Conservation (phyloP, 2,329 filamentous ascomycete species). For the Paecilomyces variotii region DNA sequence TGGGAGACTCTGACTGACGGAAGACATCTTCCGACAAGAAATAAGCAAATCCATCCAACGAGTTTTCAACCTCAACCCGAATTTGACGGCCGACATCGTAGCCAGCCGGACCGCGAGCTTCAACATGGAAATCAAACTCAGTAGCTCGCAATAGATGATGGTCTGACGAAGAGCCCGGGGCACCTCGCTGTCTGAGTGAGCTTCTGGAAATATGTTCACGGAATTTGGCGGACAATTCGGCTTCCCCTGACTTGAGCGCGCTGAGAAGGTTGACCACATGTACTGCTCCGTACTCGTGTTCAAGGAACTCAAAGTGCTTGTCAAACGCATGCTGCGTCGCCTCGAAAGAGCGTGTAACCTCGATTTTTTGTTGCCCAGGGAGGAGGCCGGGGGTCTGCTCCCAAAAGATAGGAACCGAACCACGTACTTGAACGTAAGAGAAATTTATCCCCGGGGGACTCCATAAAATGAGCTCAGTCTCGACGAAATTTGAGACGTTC, state of each 20-base stretch:
- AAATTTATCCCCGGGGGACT: conserved; percentile 69
- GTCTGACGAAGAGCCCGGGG: conserved; percentile 49
- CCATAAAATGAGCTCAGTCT: conserved; percentile 91
- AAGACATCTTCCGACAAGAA: conserved; percentile 70
- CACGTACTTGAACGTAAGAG: conserved; percentile 87
- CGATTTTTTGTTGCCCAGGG: conserved; percentile 90
- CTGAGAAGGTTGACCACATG: conserved; percentile 94
- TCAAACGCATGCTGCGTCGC: conserved; percentile 92
- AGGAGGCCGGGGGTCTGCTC: conserved; percentile 83
- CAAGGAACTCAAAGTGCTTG: conserved; percentile 85
- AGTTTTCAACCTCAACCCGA: conserved; percentile 65
- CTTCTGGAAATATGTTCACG: conserved; percentile 68
- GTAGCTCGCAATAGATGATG: conserved; percentile 72
- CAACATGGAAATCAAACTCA: conserved; percentile 93
- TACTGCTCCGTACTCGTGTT: conserved; percentile 77
- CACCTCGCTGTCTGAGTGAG: conserved; percentile 53
- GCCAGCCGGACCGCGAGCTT: conserved; percentile 75
- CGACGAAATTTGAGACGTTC: conserved; percentile 97
- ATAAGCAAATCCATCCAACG: conserved; percentile 84
- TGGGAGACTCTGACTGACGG: conserved; percentile 30
- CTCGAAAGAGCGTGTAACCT: conserved; percentile 77
- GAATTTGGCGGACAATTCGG: conserved; percentile 74
- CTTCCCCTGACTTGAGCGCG: conserved; percentile 75
- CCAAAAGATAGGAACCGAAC: conserved; percentile 95
- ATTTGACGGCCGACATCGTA: conserved; percentile 90